These are phyloP conservation scores for Russula earlei DNA, from an alignment of 768 basidiomycete genomes.

Conservation along the genomic window DNA sequence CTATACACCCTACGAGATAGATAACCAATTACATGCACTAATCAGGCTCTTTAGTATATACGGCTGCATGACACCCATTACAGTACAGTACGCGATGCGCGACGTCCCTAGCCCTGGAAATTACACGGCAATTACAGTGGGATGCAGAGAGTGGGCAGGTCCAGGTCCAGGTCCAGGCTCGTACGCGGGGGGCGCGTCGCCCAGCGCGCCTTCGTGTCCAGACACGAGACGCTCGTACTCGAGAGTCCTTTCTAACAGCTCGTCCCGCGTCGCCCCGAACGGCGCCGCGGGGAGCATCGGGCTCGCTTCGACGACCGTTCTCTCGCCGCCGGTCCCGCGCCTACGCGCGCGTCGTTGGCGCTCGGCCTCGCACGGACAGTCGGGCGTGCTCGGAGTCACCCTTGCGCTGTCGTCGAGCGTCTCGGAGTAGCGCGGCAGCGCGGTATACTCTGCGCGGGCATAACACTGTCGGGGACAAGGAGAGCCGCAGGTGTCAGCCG, in stretches of 20 bases:
- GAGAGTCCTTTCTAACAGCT: slow-evolving; percentile 34
- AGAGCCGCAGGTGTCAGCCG: neutral
- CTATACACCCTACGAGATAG: no score
- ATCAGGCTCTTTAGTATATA: no score
- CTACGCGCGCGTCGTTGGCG: neutral
- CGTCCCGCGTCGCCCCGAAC: slow-evolving; percentile 25
- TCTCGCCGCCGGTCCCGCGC: neutral
- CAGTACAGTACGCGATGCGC: neutral
- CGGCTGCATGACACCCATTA: neutral
- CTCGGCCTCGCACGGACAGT: neutral
- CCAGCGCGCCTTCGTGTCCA: slow-evolving; percentile 71
- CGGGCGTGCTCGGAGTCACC: neutral
- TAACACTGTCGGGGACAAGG: slow-evolving; percentile 5
- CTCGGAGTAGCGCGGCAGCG: slow-evolving; percentile 10
- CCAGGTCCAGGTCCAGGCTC: slow-evolving; percentile 20
- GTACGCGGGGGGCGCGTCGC: slow-evolving; percentile 84
- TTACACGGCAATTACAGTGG: neutral
- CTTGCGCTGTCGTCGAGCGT: slow-evolving; percentile 2
- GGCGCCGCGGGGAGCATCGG: neutral
- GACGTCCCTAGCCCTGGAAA: neutral
- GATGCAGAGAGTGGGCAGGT: neutral
- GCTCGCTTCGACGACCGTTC: neutral
- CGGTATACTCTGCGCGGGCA: slow-evolving; percentile 6
- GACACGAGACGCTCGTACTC: slow-evolving; percentile 69
- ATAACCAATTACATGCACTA: no score